Evolutionary conservation across 2,329 filamentous ascomycete species (phyloP).

Genomic region (Colletotrichum viniferum): DNA sequence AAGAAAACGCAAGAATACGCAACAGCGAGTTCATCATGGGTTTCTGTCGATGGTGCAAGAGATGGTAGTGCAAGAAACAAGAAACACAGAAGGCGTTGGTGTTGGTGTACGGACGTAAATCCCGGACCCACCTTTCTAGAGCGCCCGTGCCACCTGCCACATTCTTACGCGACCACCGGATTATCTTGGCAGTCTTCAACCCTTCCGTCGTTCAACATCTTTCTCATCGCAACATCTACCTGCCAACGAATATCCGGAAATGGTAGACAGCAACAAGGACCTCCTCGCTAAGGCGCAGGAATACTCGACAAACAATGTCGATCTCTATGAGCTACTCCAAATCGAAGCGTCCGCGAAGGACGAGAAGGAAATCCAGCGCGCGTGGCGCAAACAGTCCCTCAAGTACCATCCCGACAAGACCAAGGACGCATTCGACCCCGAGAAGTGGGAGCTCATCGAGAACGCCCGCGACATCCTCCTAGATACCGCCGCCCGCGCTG

Average conservation of each 20-base stretch:
- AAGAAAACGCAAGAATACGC: neutral
- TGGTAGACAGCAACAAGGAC: slow-evolving; percentile 44
- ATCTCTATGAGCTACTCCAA: slow-evolving; percentile 80
- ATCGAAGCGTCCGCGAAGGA: slow-evolving; percentile 64
- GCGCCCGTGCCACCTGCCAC: neutral
- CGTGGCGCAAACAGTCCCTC: slow-evolving; percentile 84
- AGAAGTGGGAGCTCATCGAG: slow-evolving; percentile 84
- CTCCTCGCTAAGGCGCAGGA: slow-evolving; percentile 59
- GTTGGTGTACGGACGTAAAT: neutral
- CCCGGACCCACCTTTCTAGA: neutral
- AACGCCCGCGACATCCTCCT: slow-evolving; percentile 85
- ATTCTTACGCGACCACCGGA: neutral
- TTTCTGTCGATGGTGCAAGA: neutral
- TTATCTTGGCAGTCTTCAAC: neutral
- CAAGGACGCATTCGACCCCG: slow-evolving; percentile 73
- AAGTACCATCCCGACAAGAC: slow-evolving; percentile 96
- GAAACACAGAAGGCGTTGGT: neutral
- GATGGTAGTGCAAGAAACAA: neutral
- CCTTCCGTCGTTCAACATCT: neutral
- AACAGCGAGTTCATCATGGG: neutral
- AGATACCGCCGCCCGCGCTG: slow-evolving; percentile 70
- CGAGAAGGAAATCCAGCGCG: slow-evolving; percentile 78
- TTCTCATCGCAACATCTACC: neutral
- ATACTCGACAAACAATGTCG: slow-evolving; percentile 64
- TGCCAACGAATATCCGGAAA: neutral